Percentiles rank a stretch among this genome's conserved stretches.
These are phyloP conservation scores for Beauveria caledonica DNA, from an alignment of 2,329 filamentous ascomycete genomes.

Conservation along the genomic window DNA sequence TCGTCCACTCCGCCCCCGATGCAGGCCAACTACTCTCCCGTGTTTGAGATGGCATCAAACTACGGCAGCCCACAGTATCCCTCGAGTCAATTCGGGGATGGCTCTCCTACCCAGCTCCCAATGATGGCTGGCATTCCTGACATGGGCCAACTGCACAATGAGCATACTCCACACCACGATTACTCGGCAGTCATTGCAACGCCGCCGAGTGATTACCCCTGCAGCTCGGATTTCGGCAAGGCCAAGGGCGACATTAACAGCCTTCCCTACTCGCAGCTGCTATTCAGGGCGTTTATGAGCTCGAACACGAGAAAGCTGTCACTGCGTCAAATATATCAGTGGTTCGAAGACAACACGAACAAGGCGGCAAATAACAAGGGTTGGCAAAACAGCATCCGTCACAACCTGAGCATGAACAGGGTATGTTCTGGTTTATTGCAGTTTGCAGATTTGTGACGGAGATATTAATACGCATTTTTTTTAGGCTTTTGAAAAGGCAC, in stretches of 20 bases:
- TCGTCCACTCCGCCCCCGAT: neutral
- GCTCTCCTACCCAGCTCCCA: neutral
- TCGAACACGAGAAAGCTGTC: slow-evolving; percentile 61
- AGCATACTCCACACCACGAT: neutral
- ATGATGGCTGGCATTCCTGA: neutral
- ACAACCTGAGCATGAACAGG: slow-evolving; percentile 92
- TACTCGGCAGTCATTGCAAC: neutral
- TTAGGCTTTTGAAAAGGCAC: slow-evolving; percentile 36
- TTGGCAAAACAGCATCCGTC: slow-evolving; percentile 93
- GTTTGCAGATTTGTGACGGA: neutral
- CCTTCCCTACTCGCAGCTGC: slow-evolving; percentile 69
- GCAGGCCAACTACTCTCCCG: slow-evolving; percentile 1
- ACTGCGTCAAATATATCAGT: slow-evolving; percentile 80
- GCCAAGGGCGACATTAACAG: neutral
- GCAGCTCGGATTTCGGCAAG: neutral
- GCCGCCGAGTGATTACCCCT: neutral
- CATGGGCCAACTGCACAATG: neutral
- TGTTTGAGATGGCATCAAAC: neutral
- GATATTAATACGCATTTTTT: slow-evolving; percentile 4
- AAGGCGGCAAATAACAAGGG: slow-evolving; percentile 72
- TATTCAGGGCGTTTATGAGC: slow-evolving; percentile 66
- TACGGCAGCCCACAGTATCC: neutral
- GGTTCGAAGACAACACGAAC: slow-evolving; percentile 75
- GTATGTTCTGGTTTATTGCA: slow-evolving; percentile 39
- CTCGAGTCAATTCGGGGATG: neutral